Conservation (phyloP, 2,329 filamentous ascomycete species). For the Dactylellina sp. region DNA sequence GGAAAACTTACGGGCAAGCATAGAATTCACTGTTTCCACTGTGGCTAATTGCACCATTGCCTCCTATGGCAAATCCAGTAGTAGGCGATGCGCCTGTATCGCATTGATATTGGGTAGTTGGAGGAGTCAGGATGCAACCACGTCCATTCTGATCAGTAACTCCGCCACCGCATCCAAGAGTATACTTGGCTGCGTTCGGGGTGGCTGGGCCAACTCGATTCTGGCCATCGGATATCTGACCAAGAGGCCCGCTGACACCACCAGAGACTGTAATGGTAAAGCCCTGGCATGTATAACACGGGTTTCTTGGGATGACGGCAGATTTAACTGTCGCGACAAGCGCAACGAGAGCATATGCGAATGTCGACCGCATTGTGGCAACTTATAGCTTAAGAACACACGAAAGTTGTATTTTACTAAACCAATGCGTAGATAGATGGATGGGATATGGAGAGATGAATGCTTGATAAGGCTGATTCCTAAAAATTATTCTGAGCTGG, state of each 20-base stretch:
- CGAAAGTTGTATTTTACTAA: too few relatives aligned
- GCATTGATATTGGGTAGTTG: slow-evolving; percentile 73
- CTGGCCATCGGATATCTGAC: slow-evolving; percentile 73
- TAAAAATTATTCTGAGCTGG: background rate
- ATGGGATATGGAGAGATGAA: too few relatives aligned
- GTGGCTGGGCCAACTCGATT: slow-evolving; percentile 69
- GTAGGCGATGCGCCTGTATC: slow-evolving; percentile 69
- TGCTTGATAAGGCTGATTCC: too few relatives aligned
- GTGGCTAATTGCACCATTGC: slow-evolving; percentile 69
- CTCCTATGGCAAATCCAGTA: slow-evolving; percentile 70
- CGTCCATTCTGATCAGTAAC: slow-evolving; percentile 71
- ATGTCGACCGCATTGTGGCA: slow-evolving; percentile 28
- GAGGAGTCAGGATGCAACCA: slow-evolving; percentile 74
- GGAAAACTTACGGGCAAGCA: slow-evolving; percentile 71
- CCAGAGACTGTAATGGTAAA: slow-evolving; percentile 70
- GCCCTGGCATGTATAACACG: slow-evolving; percentile 58
- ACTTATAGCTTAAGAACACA: too few relatives aligned
- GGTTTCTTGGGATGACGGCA: slow-evolving; percentile 37
- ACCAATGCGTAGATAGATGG: too few relatives aligned
- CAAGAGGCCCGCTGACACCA: slow-evolving; percentile 68
- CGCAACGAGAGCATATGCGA: slow-evolving; percentile 23
- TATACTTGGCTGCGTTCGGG: slow-evolving; percentile 68
- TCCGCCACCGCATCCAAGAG: slow-evolving; percentile 68
- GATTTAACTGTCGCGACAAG: slow-evolving; percentile 37
- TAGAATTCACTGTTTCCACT: slow-evolving; percentile 70